Conservation (phyloP, 1,284 basidiomycete species). For the Microbotryum lychnidis-dioicae region DNA sequence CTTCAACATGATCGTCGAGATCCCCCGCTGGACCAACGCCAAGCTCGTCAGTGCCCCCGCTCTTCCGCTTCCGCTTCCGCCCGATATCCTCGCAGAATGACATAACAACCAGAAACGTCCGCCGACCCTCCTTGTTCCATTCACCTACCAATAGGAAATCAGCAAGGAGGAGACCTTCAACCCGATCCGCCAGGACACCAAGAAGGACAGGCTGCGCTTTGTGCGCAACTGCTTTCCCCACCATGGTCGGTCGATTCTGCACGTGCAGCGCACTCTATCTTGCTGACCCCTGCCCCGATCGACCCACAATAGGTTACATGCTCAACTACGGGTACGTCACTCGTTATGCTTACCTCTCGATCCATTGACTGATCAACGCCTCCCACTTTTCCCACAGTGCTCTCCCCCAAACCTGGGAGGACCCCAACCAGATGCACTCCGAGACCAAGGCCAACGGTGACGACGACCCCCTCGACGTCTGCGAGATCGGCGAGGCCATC, state of each 20-base stretch:
- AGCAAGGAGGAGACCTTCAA: constrained; percentile 96
- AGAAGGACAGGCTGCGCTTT: constrained; percentile 90
- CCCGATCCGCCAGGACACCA: constrained; percentile 98
- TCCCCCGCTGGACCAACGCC: constrained; percentile 95
- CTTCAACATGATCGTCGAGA: constrained; percentile 97
- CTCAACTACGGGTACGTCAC: constrained; percentile 74
- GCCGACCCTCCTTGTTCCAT: neutral
- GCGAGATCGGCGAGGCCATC: constrained; percentile 98
- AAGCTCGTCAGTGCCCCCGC: constrained; percentile 22
- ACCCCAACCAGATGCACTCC: constrained; percentile 74
- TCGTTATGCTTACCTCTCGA: neutral
- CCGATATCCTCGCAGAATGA: neutral
- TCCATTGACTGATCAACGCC: neutral
- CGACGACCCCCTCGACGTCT: constrained; percentile 99
- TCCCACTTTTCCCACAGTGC: constrained; percentile 44
- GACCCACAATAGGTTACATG: constrained; percentile 45
- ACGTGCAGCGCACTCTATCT: neutral
- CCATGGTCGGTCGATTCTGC: constrained; percentile 64
- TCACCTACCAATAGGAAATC: constrained; percentile 76
- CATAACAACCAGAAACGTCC: neutral
- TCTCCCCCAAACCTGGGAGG: constrained; percentile 99
- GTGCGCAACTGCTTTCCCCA: constrained; percentile 99
- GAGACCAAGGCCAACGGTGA: constrained; percentile 99
- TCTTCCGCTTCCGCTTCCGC: too few species aligned
- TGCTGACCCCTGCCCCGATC: neutral